phyloP scores from a whole-genome alignment of 225 moss, liverwort and hornwort genomes.

The Neckera pumila region DNA sequence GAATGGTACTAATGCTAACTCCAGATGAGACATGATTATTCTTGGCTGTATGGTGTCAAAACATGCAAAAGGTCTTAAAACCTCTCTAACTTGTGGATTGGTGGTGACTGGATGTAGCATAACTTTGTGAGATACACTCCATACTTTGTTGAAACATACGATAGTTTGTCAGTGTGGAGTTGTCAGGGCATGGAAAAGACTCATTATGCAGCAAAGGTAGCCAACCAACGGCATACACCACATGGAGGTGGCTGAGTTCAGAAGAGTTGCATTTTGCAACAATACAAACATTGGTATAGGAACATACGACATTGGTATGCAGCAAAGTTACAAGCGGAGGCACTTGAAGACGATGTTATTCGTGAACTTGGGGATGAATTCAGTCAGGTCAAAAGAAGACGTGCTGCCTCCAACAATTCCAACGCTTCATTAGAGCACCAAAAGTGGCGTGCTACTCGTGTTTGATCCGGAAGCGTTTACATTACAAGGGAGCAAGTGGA shows the following conservation, averaged over 20 bases:
- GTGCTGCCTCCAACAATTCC: too few species aligned
- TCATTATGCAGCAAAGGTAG: neutral
- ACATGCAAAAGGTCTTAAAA: neutral
- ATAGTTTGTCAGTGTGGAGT: neutral
- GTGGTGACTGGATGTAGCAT: neutral
- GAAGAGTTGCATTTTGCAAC: neutral
- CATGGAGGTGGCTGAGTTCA: neutral
- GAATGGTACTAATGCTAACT: neutral
- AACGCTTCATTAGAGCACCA: too few species aligned
- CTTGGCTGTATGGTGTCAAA: neutral
- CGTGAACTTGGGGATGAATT: accelerated
- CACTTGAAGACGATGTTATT: too few species aligned
- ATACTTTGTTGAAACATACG: neutral
- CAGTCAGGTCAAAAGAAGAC: too few species aligned
- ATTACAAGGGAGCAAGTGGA: too few species aligned
- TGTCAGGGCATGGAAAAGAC: neutral
- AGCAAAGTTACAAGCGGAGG: too few species aligned
- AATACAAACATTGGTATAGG: neutral
- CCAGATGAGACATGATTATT: neutral
- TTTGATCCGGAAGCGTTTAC: too few species aligned
- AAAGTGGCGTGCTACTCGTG: too few species aligned
- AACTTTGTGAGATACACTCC: neutral
- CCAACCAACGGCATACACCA: neutral
- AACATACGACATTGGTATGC: neutral
- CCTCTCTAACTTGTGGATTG: neutral